Percentiles rank a stretch among this genome's conserved stretches.
Conservation (phyloP, 768 basidiomycete species). For the Dacryopinax primogenitus region DNA sequence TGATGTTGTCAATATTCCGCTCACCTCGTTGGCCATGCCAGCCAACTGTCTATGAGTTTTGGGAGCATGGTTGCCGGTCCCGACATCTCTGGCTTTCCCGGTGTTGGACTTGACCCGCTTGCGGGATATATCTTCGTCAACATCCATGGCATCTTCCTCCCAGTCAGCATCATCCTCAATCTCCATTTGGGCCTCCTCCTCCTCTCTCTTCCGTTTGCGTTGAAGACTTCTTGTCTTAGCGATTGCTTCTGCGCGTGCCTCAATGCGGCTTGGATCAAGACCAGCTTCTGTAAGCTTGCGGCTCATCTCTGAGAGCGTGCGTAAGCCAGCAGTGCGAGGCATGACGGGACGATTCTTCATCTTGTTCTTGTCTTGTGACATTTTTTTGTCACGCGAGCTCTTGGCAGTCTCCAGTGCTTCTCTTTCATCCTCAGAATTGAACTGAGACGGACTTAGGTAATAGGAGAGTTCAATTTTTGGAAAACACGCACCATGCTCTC, state of each 20-base stretch:
- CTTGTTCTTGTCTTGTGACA: slow-evolving; percentile 71
- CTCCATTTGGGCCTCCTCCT: slow-evolving; percentile 41
- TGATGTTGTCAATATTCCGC: too few relatives aligned
- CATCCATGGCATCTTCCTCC: slow-evolving; percentile 30
- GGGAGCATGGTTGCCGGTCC: slow-evolving; percentile 44
- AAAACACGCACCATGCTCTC: slow-evolving; percentile 59
- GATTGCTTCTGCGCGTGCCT: slow-evolving; percentile 75
- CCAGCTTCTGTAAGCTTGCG: slow-evolving; percentile 75
- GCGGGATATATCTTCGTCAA: slow-evolving; percentile 34
- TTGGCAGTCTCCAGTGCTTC: slow-evolving; percentile 51
- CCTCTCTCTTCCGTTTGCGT: slow-evolving; percentile 53
- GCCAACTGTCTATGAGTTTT: slow-evolving; percentile 60
- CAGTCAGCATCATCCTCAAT: slow-evolving; percentile 38
- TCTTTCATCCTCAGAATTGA: slow-evolving; percentile 64
- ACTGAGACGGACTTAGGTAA: slow-evolving; percentile 16
- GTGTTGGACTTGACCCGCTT: slow-evolving; percentile 54
- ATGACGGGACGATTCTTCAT: slow-evolving; percentile 78
- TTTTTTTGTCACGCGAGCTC: slow-evolving; percentile 53
- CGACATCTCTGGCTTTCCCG: slow-evolving; percentile 30
- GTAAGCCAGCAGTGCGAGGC: slow-evolving; percentile 48
- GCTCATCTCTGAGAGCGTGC: slow-evolving; percentile 61
- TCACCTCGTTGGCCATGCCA: slow-evolving; percentile 63
- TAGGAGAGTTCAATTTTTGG: not conserved
- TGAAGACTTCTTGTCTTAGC: slow-evolving; percentile 55
- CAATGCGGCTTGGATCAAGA: slow-evolving; percentile 71